Base-by-base conservation (phyloP, 1,284 basidiomycete genomes). In the Puccinia horiana region DNA sequence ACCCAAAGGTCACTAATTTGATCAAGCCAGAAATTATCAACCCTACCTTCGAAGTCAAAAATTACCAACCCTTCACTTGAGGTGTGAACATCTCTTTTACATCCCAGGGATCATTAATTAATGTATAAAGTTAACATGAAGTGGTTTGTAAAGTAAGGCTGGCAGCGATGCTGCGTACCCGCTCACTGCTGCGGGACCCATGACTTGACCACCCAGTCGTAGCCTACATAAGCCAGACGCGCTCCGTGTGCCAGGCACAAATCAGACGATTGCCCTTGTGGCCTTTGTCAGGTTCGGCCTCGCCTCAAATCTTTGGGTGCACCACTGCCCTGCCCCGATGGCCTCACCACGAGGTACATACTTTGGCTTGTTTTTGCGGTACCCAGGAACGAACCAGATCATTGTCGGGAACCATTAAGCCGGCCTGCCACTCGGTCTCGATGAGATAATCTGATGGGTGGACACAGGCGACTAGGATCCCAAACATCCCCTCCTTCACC, bases 321-420 rank as follows among this genome's bases (percentile, higher is more conserved):
- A 65, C n/a, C 49, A 65, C 65, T 69, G 65, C 65, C 65, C n/a
- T 40, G 65, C 42, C 65, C n/a, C 3, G 40, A 18, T 6, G 65
- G 47, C 58, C 58, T 61, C 29, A 29, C 6, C n/a, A n/a, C n/a
- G n/a, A n/a, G n/a, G n/a, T n/a, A n/a, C n/a, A n/a, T n/a, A n/a
- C n/a, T n/a, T n/a, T 69, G 65, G 65, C 65, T 69, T 47, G 65
- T 69, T 69, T 44, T 69, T 69, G 65, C 65, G 65, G 65, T 69
- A 69, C 23, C 65, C 40, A 42, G 65, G 65, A 69, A 40, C 65
- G 65, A 69, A 44, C 65, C 37, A 69, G 65, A 69, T 44, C 37
- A 69, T 26, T 42, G 1, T 69, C 42, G 65, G 40, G 65, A 69
- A 44, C 65, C 65, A 69, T 69, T 69, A 69, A 69, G 65, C 65